Evolutionary conservation across 2,329 filamentous ascomycete genomes (phyloP), one percentile per base, ranked within the genome.

Genomic region (Pseudogymnoascus sp.): DNA sequence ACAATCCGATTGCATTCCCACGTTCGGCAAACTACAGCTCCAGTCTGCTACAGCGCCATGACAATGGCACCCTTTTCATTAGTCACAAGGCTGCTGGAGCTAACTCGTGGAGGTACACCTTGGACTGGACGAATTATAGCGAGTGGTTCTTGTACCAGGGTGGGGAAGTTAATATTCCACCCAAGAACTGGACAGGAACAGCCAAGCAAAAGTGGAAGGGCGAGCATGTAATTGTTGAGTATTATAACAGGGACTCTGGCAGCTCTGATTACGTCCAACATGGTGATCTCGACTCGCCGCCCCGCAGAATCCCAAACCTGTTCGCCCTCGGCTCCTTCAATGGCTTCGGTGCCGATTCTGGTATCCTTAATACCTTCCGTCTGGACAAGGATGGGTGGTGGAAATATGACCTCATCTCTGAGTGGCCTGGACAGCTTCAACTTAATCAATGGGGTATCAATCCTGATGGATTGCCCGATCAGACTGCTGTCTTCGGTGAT

Each of bases 401-500:
- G 86, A 75, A 77, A 21, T 83, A 82, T 68, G 78, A 84, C 66
- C 83, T 87, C 64, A 82, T 87, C 78, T 78, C 81, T 2, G 86
- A 89, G 69, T 88, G 84, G 81, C 86, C 86, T 5, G 80, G 81
- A 1, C 75, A 81, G 59, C 81, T 84, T 62, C 84, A 87, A 68
- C 74, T 88, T 66, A 88, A 87, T 67, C 78, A 86, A 5, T 88
- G 86, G 86, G 86, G 86, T 50, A 84, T 87, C 70, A 85, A 87
- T 67, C 79, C 81, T 0, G 80, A 87, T 71, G 84, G 84, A n/a
- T 75, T 82, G 67, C 84, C 85, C 0, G 86, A 89, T 70, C 79
- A 84, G 64, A 80, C 81, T 6, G 80, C 77, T 63, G 80, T 85
- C 2, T 83, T 79, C 65, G 86, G 86, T 12, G 86, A 88, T 70